Evolutionary conservation across 2,329 filamentous ascomycete genomes (phyloP), one percentile per base, ranked within the genome.

Genomic region (Clonostachys sp.): DNA sequence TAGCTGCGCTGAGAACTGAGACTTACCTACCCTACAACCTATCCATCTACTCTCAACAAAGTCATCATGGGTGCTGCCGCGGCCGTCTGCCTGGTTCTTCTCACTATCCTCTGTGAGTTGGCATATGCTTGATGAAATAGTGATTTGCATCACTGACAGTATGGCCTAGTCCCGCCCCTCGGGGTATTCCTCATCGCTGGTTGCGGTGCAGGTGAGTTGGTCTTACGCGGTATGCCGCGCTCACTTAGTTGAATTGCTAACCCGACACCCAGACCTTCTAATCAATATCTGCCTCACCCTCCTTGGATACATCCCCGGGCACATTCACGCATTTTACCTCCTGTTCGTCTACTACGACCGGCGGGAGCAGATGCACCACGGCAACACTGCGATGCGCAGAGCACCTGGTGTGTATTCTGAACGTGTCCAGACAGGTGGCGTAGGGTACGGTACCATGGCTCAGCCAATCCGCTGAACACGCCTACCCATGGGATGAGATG

Each of bases 341-440:
- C 83, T 91, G 66, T 95, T 91, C 63, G 74, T 95, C 52, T 95
- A 91, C 71, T 92, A 86, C 65, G 81, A 89, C 58, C 85, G 86
- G 38, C 78, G 76, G 46, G 83, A 89, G 55, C 78, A 84, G 61
- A 75, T 77, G 3, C 68, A 74, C 42, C 70, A 78, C 34, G 86
- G 86, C 6, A 71, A 74, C 12, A 74, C 75, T 50, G 69, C 75
- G 17, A 69, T 73, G 5, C 59, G 67, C 9, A 75, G 73, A 3
- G 86, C 86, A 2, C 82, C 87, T 0, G 86, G 86, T 30, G 78
- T 91, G 16, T 91, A 86, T 63, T 87, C 82, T 56, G 77, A 87
- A 35, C 78, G 80, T 35, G 80, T 91, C n/a, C 84, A 90, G 68
- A 81, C 72, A 5, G 86, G 86, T n/a, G 84, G 84, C 53, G 75